A percentile compares a stretch with the other conserved stretches of the same genome.
Evolutionary conservation across 192 early-diverging fungal species (phyloP).

Genomic region (Coemansia sp.): DNA sequence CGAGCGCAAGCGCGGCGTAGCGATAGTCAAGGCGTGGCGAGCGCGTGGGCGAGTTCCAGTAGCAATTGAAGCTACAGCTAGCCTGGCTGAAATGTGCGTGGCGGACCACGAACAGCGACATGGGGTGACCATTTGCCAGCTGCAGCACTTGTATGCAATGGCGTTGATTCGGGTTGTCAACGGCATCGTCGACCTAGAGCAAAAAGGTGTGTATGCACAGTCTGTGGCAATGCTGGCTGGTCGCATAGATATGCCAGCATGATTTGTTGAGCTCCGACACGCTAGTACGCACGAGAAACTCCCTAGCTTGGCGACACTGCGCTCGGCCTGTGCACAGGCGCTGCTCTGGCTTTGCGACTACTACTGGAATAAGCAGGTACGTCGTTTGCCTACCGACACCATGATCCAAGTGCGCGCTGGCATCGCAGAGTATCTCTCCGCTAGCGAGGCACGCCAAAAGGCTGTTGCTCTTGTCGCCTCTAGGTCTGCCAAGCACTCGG

Average conservation of each 20-base stretch:
- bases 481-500: not conserved
- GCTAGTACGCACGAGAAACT: conserved; percentile 64
- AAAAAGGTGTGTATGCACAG: conserved; percentile 55
- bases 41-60: conserved; percentile 36
- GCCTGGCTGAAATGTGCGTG: conserved; percentile 34
- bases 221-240: conserved; percentile 56
- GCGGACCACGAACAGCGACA: conserved; percentile 22
- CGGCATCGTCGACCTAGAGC: conserved; percentile 59
- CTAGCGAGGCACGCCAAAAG: conserved; percentile 5
- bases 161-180: conserved; percentile 60
- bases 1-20: conserved; percentile 38
- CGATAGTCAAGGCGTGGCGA: conserved; percentile 51
- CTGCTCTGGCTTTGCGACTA: conserved; percentile 57
- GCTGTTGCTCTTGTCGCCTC: not conserved
- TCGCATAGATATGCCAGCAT: conserved; percentile 58
- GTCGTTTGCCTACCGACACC: conserved; percentile 33
- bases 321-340: conserved; percentile 56
- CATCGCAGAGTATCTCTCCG: conserved; percentile 19
- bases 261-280: conserved; percentile 70
- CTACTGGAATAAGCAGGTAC: conserved; percentile 56
- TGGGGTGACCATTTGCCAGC: conserved; percentile 21
- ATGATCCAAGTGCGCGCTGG: conserved; percentile 24
- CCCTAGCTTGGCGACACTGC: conserved; percentile 57
- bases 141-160: conserved; percentile 47
- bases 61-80: conserved; percentile 49